Conservation (phyloP, 805 yeast genomes). For the Candida vartiovaarae region DNA sequence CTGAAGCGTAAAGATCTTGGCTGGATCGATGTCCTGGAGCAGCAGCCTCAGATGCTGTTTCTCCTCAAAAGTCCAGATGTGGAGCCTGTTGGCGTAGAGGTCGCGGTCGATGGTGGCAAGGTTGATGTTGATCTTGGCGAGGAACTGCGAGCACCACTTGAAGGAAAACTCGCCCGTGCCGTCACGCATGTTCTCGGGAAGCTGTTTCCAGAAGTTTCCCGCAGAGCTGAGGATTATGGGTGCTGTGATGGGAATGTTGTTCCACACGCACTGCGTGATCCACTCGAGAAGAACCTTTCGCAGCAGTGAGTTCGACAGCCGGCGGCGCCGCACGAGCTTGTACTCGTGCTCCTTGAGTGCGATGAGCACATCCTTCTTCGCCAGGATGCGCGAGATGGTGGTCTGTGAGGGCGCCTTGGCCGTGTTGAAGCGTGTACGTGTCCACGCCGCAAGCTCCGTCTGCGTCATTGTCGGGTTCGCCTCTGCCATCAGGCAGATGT, state of each 20-base stretch:
- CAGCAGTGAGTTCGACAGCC: constrained; percentile 45
- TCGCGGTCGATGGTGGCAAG: constrained; percentile 40
- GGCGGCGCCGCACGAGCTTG: constrained; percentile 39
- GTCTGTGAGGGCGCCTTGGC: constrained; percentile 57
- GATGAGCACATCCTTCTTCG: constrained; percentile 46
- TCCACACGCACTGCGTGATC: constrained; percentile 64
- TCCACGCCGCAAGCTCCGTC: constrained; percentile 58
- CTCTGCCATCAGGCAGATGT: constrained; percentile 60
- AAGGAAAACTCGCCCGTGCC: constrained; percentile 61
- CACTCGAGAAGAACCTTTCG: constrained; percentile 60
- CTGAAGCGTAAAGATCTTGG: constrained; percentile 51
- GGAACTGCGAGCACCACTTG: constrained; percentile 46
- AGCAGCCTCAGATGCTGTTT: constrained; percentile 39
- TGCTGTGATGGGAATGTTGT: constrained; percentile 54
- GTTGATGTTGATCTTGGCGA: constrained; percentile 43
- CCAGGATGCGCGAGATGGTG: constrained; percentile 54
- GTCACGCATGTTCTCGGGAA: constrained; percentile 47
- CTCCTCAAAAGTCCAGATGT: constrained; percentile 58
- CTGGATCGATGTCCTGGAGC: constrained; percentile 39
- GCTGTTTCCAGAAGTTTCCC: constrained; percentile 52
- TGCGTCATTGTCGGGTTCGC: constrained; percentile 66
- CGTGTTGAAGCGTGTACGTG: constrained; percentile 45
- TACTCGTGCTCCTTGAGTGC: constrained; percentile 46
- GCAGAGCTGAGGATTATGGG: constrained; percentile 61
- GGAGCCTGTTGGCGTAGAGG: constrained; percentile 34